Evolutionary conservation across 371 early-diverging fungal species (phyloP), one percentile per base, ranked within the genome.

Genomic region (Cladochytrium tenue): DNA sequence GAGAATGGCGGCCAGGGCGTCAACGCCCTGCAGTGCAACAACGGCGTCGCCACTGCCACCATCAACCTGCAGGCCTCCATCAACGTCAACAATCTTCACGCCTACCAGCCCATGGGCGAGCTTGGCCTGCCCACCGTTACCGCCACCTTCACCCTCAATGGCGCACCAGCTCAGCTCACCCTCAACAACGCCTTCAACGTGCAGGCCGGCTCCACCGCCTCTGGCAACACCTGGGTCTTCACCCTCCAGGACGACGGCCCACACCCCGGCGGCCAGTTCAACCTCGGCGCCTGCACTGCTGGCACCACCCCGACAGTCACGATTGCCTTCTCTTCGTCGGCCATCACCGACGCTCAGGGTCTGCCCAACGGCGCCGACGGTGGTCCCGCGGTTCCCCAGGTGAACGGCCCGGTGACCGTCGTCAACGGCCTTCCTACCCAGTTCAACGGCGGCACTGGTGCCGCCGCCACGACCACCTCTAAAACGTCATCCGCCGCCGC

Each of bases 101-200:
- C 36, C 27, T 60, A 60, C 51, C 60, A 60, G 62, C 62, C 62
- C 62, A 51, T 62, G 53, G 53, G 17, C 31, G 62, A 62, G 32
- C 10, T 31, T 23, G 62, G 62, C 31, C 31, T 62, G 4, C 13
- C 62, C 53, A 17, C 30, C 5, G 53, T 62, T 26, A 62, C 51
- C 25, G 62, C 62, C 53, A 62, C 62, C 10, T 52, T 62, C 23
- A 62, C 53, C 30, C 31, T 53, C 10, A 20, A 51, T 31, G 62
- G 62, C 25, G 26, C 51, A 3, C 26, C 60, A 15, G 60, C 17
- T 7, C 13, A 13, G 25, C 43, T 50, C 7, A 26, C 13, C 23
- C 7, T 7, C 23, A 13, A 60, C 13, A 60, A 60, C 50, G 17
- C 60, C 23, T 43, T 43, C 60, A 60, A 60, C 51, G 60, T 60